Conservation (phyloP, 148 eudicot genomes). For the Limonium bicolor region DNA sequence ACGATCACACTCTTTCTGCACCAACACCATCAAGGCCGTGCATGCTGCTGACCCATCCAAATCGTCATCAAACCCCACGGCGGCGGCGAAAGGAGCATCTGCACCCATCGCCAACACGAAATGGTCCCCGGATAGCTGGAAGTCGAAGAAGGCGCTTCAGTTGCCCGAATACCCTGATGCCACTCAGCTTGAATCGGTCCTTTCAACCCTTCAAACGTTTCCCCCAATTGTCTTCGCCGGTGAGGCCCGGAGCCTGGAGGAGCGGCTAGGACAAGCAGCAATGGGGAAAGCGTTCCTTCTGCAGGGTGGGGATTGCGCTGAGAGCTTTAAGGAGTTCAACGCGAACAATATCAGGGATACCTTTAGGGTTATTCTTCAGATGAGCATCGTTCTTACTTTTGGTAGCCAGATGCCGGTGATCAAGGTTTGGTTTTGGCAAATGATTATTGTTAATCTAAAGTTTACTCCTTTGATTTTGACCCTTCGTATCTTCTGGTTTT, state of each 20-base stretch:
- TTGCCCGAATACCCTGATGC: constrained; percentile 11
- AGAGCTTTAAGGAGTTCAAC: constrained; percentile 10
- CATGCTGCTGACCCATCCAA: too few relatives aligned
- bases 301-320: constrained; percentile 3
- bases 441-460: too few relatives aligned
- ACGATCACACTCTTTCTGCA: too few relatives aligned
- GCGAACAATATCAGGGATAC: constrained; percentile 14
- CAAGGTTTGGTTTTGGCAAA: constrained; percentile 1
- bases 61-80: too few relatives aligned
- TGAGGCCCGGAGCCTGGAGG: constrained; percentile 12
- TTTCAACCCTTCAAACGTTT: constrained; percentile 4
- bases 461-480: too few relatives aligned
- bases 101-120: too few relatives aligned
- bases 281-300: constrained; percentile 11
- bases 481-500: too few relatives aligned
- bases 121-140: constrained; percentile 11
- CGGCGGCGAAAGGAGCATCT: too few relatives aligned
- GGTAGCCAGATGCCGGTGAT: constrained; percentile 5
- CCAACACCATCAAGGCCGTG: too few relatives aligned
- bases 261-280: constrained; percentile 9
- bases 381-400: constrained; percentile 9
- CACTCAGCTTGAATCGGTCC: constrained; percentile 1
- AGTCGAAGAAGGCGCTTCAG: constrained; percentile 12
- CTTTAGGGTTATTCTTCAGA: constrained; percentile 11
- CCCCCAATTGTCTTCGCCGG: constrained; percentile 14